These are phyloP conservation scores for Cornus kousa DNA, from an alignment of 148 eudicot genomes.

Conservation along the genomic window DNA sequence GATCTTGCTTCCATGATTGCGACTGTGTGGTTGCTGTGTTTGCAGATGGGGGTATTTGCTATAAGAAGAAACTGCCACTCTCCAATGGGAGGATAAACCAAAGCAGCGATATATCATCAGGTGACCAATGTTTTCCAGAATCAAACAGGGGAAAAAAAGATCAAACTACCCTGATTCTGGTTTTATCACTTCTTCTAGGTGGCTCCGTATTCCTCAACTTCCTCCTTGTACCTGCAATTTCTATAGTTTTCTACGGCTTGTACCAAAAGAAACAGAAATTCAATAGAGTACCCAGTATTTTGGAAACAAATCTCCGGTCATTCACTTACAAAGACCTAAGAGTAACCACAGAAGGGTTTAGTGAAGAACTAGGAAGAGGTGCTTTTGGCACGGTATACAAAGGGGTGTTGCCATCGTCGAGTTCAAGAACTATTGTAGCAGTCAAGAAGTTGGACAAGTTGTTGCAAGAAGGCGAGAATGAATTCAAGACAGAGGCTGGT, in stretches of 20 bases:
- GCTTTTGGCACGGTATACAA: slow-evolving; percentile 29
- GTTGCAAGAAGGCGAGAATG: slow-evolving; percentile 18
- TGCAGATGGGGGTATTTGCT: slow-evolving; percentile 13
- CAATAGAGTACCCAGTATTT: neutral
- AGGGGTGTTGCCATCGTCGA: slow-evolving; percentile 5
- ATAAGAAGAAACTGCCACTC: slow-evolving; percentile 38
- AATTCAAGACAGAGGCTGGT: slow-evolving; percentile 19
- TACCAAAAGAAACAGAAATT: slow-evolving; percentile 13
- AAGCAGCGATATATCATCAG: neutral
- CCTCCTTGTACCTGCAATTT: slow-evolving; percentile 5
- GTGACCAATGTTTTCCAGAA: neutral
- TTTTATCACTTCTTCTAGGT: slow-evolving; percentile 19
- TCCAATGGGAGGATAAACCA: slow-evolving; percentile 30
- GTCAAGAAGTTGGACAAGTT: slow-evolving; percentile 21
- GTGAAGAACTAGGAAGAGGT: slow-evolving; percentile 23
- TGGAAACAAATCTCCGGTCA: slow-evolving; percentile 15
- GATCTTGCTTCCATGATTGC: slow-evolving; percentile 27
- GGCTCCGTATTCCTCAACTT: slow-evolving; percentile 19
- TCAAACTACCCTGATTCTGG: slow-evolving; percentile 9
- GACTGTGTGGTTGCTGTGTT: slow-evolving; percentile 22
- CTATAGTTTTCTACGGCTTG: neutral
- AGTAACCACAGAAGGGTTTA: slow-evolving; percentile 22
- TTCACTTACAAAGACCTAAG: slow-evolving; percentile 22
- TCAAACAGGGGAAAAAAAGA: neutral
- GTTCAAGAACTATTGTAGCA: slow-evolving; percentile 14